Conservation (phyloP, 2,329 filamentous ascomycete species). For the Hypoxylon sp. region DNA sequence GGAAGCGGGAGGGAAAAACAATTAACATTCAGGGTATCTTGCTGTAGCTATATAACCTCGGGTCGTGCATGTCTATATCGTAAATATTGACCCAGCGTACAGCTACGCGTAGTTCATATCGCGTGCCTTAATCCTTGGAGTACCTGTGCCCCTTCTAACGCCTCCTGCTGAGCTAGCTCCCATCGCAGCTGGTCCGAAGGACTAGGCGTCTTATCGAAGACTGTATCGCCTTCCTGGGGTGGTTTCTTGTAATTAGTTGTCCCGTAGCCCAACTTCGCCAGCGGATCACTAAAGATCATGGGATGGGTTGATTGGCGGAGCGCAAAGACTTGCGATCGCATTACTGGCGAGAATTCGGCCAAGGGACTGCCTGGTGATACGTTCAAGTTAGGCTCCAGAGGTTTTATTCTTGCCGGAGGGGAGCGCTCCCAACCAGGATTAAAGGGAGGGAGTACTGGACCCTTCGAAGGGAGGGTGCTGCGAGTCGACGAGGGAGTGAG, state of each 20-base stretch:
- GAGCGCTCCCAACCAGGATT: slow-evolving; percentile 37
- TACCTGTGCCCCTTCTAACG: slow-evolving; percentile 27
- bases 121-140: slow-evolving; percentile 23
- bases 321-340: slow-evolving; percentile 30
- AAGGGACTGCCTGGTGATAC: slow-evolving; percentile 45
- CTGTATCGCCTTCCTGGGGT: slow-evolving; percentile 15
- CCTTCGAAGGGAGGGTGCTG: slow-evolving; percentile 19
- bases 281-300: slow-evolving; percentile 43
- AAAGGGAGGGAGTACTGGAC: slow-evolving; percentile 40
- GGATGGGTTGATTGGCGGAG: slow-evolving; percentile 40
- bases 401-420: slow-evolving; percentile 36
- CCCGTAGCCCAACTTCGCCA: slow-evolving; percentile 39
- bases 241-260: slow-evolving; percentile 26
- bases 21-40: slow-evolving; percentile 12
- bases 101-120: slow-evolving; percentile 16
- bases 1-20: too few relatives aligned
- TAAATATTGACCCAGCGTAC: too few relatives aligned
- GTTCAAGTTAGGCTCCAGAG: slow-evolving; percentile 41
- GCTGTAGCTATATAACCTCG: slow-evolving; percentile 2
- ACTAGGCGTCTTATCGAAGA: slow-evolving; percentile 43
- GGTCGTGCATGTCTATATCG: too few relatives aligned
- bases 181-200: slow-evolving; percentile 46
- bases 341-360: slow-evolving; percentile 32
- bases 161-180: slow-evolving; percentile 42
- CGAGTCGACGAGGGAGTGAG: slow-evolving; percentile 10